A percentile compares a stretch with the other conserved stretches of the same genome.
phyloP scores from a whole-genome alignment of 2,329 filamentous ascomycete species.

The Ophiosphaerella narmari region DNA sequence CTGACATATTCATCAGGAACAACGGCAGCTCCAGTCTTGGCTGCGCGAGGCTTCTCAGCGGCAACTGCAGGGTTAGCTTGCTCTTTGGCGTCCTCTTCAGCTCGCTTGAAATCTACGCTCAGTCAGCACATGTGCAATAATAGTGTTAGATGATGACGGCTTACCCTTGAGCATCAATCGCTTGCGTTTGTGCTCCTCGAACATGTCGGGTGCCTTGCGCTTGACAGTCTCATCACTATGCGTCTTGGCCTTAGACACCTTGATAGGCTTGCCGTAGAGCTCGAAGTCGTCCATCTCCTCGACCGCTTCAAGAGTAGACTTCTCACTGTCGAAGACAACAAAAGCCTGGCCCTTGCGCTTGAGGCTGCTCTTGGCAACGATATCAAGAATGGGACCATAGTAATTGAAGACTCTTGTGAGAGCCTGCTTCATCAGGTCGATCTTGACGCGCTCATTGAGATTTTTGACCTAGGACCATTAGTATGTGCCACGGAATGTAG shows the following conservation, averaged over 20 bases:
- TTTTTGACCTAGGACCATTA: constrained; percentile 65
- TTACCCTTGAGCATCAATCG: constrained; percentile 88
- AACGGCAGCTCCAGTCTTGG: constrained; percentile 72
- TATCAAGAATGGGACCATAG: constrained; percentile 83
- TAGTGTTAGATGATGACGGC: constrained; percentile 38
- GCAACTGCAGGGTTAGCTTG: constrained; percentile 69
- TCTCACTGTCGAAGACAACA: constrained; percentile 82
- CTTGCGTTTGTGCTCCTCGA: constrained; percentile 84
- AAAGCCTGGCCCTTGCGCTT: constrained; percentile 96
- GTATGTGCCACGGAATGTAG: constrained; percentile 26
- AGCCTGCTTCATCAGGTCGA: constrained; percentile 73
- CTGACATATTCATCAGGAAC: constrained; percentile 98
- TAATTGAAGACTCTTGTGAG: constrained; percentile 81
- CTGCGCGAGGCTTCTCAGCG: constrained; percentile 60
- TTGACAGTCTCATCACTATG: constrained; percentile 87
- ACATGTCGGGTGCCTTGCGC: constrained; percentile 74
- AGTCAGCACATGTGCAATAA: constrained; percentile 17
- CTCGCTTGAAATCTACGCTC: constrained; percentile 72
- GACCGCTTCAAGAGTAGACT: constrained; percentile 78
- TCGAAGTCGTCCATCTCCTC: constrained; percentile 92
- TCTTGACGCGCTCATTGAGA: constrained; percentile 89
- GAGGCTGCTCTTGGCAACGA: constrained; percentile 86
- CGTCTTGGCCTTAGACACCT: constrained; percentile 78
- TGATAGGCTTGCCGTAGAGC: constrained; percentile 89
- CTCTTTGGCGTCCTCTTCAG: constrained; percentile 76